Evolutionary conservation across 768 basidiomycete species (phyloP), one percentile per base, ranked within the genome.

Genomic region (Asterophora lycoperdoides): DNA sequence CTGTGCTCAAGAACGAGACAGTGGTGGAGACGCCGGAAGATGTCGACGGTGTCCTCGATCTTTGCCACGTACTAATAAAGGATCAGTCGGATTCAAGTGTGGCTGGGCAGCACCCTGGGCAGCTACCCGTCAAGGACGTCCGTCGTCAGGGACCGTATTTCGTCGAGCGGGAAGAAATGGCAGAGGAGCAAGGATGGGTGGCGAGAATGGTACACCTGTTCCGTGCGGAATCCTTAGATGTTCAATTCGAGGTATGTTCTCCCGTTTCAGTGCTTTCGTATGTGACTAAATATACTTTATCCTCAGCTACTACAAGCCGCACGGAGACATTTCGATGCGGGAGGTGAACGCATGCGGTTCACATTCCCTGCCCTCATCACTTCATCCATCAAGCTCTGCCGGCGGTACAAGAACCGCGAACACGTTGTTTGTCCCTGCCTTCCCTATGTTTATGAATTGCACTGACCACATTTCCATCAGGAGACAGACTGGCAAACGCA

Each of bases 121-220:
- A 69, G 32, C 54, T 62, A 23, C 70, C 65, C 19, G 56, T 60
- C 13, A 74, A 76, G 54, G 78, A 79, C 38, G 60, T 66, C 41
- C 74, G 81, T 51, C 71, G 83, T 52, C 78, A 80, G 48, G 81
- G 81, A 6, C 73, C 81, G 8, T 79, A 83, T 56, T 70, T 73
- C 23, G 59, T 79, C 44, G 94, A 95, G 63, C 69, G 84, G 43
- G 90, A 94, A 63, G 95, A 98, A 61, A 77, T 93, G 73, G 94
- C 93, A 0, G 96, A 99, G 65, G 96, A 99, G 65, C 96, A 99
- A 60, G 96, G 96, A 0, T 99, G 96, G 96, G 83, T 97, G 13
- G 95, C 96, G 34, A 74, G 95, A 54, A 97, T 98, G 91, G 89
- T 98, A 2, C 96, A 99, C 72, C 65, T 98, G 28, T 96, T 98